These are phyloP conservation scores for Podospora conica DNA, from an alignment of 495 filamentous ascomycete species.

Conservation along the genomic window DNA sequence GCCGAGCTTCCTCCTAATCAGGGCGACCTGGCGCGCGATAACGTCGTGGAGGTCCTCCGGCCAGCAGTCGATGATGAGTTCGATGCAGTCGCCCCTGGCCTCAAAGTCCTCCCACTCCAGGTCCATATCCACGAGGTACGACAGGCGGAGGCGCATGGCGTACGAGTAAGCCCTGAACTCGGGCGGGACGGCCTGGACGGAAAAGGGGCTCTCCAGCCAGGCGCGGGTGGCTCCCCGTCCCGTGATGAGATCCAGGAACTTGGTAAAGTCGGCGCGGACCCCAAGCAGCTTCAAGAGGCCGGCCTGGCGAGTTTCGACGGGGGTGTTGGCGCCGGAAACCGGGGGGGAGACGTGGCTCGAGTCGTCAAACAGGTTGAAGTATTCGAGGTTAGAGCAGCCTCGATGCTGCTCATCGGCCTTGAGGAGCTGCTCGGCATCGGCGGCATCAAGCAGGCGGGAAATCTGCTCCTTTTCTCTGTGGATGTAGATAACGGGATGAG, in stretches of 20 bases:
- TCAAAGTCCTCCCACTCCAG: slow-evolving; percentile 58
- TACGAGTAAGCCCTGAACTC: slow-evolving; percentile 62
- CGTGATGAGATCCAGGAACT: slow-evolving; percentile 61
- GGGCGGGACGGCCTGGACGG: slow-evolving; percentile 59
- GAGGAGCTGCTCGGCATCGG: slow-evolving; percentile 49
- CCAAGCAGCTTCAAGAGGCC: slow-evolving; percentile 57
- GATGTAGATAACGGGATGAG: slow-evolving; percentile 70
- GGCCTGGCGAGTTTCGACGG: slow-evolving; percentile 29
- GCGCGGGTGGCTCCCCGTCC: slow-evolving; percentile 49
- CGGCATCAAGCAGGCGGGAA: slow-evolving; percentile 53
- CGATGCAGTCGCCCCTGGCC: slow-evolving; percentile 64
- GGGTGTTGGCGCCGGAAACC: slow-evolving; percentile 25
- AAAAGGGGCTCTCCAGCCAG: slow-evolving; percentile 65
- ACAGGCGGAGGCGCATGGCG: slow-evolving; percentile 57
- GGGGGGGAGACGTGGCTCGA: slow-evolving; percentile 20
- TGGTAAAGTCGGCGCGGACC: slow-evolving; percentile 67
- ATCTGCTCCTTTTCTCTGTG: slow-evolving; percentile 63
- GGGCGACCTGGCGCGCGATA: slow-evolving; percentile 53
- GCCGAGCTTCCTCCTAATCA: slow-evolving; percentile 57
- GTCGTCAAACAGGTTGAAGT: slow-evolving; percentile 62
- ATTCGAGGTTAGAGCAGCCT: slow-evolving; percentile 71
- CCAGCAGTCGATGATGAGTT: slow-evolving; percentile 61
- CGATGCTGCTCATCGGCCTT: slow-evolving; percentile 51
- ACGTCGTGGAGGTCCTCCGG: slow-evolving; percentile 44
- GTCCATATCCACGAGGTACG: slow-evolving; percentile 48